phyloP scores from a whole-genome alignment of 192 early-diverging fungal genomes.

The Dispira parvispora region DNA sequence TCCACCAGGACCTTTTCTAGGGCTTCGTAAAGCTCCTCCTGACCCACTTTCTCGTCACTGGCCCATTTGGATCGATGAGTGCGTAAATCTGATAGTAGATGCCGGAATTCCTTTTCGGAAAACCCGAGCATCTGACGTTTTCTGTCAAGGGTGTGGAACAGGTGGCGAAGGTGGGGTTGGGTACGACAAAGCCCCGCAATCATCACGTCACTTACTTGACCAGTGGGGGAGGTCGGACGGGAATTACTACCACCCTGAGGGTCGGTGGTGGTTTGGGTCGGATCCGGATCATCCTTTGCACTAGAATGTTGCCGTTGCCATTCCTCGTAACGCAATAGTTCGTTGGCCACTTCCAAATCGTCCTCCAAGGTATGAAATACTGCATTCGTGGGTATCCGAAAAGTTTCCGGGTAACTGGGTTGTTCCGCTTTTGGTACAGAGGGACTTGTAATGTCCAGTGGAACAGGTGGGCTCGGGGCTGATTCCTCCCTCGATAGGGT shows the following conservation, averaged over 20 bases:
- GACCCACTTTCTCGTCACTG: slow-evolving; percentile 66
- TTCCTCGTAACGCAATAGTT: neutral
- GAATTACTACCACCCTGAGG: slow-evolving; percentile 11
- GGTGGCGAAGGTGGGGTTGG: slow-evolving; percentile 37
- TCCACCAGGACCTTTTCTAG: slow-evolving; percentile 70
- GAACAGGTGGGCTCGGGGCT: neutral
- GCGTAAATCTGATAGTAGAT: slow-evolving; percentile 56
- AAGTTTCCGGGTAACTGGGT: neutral
- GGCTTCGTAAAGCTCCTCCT: slow-evolving; percentile 82
- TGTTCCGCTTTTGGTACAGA: neutral
- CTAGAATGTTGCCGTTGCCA: too few relatives aligned
- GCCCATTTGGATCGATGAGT: slow-evolving; percentile 81
- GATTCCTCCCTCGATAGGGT: neutral
- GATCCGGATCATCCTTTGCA: too few relatives aligned
- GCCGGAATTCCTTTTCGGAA: slow-evolving; percentile 51
- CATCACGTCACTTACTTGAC: slow-evolving; percentile 14
- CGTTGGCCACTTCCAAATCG: slow-evolving; percentile 18
- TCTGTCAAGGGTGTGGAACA: slow-evolving; percentile 57
- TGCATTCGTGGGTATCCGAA: slow-evolving; percentile 12
- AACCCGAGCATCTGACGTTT: slow-evolving; percentile 43
- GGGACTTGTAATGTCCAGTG: neutral
- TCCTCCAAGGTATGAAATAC: slow-evolving; percentile 29
- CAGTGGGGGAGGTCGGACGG: slow-evolving; percentile 16
- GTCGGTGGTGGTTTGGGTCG: too few relatives aligned
- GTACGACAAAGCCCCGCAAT: slow-evolving; percentile 11